Percentiles rank a stretch among this genome's conserved stretches.
phyloP scores from a whole-genome alignment of 495 filamentous ascomycete genomes.

The Diplogelasinospora grovesii region DNA sequence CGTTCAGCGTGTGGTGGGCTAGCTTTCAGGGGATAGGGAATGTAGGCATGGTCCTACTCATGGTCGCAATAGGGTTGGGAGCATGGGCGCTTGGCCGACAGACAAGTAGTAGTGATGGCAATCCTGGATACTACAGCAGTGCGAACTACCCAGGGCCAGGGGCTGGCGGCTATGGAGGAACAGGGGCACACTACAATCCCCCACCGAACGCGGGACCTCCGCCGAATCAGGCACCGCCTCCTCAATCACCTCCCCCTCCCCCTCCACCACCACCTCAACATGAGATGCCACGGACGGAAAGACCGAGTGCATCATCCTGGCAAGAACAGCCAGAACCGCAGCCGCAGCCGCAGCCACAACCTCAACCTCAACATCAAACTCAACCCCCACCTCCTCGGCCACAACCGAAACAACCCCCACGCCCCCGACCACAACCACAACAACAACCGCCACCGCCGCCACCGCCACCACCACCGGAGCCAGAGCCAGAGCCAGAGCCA shows the following conservation, averaged over 20 bases:
- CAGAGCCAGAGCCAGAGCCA: neutral
- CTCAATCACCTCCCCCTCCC: conserved; percentile 27
- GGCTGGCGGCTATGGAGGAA: conserved; percentile 16
- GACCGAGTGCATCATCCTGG: conserved; percentile 39
- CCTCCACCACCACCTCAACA: conserved; percentile 28
- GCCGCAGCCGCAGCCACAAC: conserved; percentile 10
- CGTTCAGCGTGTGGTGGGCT: conserved; percentile 59
- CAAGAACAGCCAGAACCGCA: conserved; percentile 22
- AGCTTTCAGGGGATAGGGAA: conserved; percentile 55
- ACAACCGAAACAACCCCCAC: conserved; percentile 4
- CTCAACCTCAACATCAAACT: conserved; percentile 1
- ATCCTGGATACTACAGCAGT: too few species aligned
- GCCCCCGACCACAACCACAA: conserved; percentile 3
- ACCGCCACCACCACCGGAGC: neutral
- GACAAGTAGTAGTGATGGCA: too few species aligned
- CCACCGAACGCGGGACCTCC: conserved; percentile 27
- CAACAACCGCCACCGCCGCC: neutral
- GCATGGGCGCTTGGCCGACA: conserved; percentile 69
- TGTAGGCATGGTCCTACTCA: conserved; percentile 53
- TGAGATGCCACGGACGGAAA: conserved; percentile 21
- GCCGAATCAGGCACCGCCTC: conserved; percentile 35
- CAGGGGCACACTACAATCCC: conserved; percentile 22
- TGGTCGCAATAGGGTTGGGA: conserved; percentile 62
- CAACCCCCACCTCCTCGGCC: conserved; percentile 14
- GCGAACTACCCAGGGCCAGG: too few species aligned